Evolutionary conservation across 768 basidiomycete genomes (phyloP).

Genomic region (Psilocybe tampanensis): DNA sequence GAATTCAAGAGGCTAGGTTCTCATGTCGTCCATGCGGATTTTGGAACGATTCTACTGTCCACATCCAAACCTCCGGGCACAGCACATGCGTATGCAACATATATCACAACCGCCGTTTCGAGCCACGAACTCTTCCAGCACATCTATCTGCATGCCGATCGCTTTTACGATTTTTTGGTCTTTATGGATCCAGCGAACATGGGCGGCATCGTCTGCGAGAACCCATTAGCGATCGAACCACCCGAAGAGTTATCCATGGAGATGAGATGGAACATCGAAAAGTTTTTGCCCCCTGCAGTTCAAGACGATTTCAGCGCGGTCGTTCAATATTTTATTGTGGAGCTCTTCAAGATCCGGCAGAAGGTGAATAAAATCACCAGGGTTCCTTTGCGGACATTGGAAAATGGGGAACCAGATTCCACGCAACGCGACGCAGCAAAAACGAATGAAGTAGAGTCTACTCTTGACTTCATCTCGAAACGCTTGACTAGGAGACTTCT

Average conservation of each 20-base stretch:
- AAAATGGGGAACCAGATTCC: slow-evolving; percentile 62
- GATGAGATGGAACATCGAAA: slow-evolving; percentile 92
- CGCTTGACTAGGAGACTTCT: slow-evolving; percentile 83
- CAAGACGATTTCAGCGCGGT: slow-evolving; percentile 75
- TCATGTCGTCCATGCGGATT: slow-evolving; percentile 91
- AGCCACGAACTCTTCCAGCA: slow-evolving; percentile 96
- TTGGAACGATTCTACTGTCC: slow-evolving; percentile 85
- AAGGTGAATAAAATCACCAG: slow-evolving; percentile 60
- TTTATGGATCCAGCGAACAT: slow-evolving; percentile 97
- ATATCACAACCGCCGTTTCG: slow-evolving; percentile 91
- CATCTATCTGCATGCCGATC: slow-evolving; percentile 80
- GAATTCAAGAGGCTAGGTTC: slow-evolving; percentile 96
- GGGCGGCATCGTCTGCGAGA: slow-evolving; percentile 85
- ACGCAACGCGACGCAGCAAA: slow-evolving; percentile 72
- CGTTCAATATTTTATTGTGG: slow-evolving; percentile 83
- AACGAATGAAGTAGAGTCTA: slow-evolving; percentile 65
- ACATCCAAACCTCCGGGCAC: slow-evolving; percentile 96
- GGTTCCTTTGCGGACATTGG: slow-evolving; percentile 70
- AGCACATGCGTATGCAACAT: slow-evolving; percentile 94
- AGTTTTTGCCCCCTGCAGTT: slow-evolving; percentile 83
- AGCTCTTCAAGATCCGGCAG: slow-evolving; percentile 77
- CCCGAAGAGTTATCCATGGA: slow-evolving; percentile 72
- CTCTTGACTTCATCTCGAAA: slow-evolving; percentile 76
- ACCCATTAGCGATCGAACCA: slow-evolving; percentile 69
- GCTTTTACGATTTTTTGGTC: slow-evolving; percentile 91